phyloP scores from a whole-genome alignment of 2,329 filamentous ascomycete genomes.

The Nakataea oryzae region DNA sequence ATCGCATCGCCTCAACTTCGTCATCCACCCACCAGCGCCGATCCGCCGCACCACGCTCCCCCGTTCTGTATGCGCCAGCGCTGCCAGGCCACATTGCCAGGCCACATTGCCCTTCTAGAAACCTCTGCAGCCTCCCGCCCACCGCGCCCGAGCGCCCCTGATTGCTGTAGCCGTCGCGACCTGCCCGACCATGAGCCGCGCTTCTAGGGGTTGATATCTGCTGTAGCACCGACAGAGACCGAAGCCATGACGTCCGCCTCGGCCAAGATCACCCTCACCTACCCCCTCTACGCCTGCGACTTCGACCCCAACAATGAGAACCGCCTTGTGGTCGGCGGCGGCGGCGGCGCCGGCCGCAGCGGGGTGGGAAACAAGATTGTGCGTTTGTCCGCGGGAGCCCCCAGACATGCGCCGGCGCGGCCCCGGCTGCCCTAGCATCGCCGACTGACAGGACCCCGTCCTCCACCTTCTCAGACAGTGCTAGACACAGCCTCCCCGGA shows the following conservation, averaged over 20 bases:
- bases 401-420: not conserved
- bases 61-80: not conserved
- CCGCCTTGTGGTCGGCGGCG: conserved; percentile 73
- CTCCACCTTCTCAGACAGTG: conserved; percentile 42
- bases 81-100: not conserved
- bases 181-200: not conserved
- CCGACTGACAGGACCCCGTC: not conserved
- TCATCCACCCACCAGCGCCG: not conserved
- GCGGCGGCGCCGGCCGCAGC: conserved; percentile 71
- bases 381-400: conserved; percentile 20
- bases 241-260: conserved; percentile 10
- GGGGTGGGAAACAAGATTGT: conserved; percentile 85
- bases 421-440: not conserved
- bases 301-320: conserved; percentile 74
- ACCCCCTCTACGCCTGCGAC: conserved; percentile 78
- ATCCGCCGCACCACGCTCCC: not conserved
- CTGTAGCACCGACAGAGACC: not conserved
- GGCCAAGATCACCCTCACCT: conserved; percentile 60
- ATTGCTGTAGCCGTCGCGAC: not conserved
- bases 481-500: conserved; percentile 59
- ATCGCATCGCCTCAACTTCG: not conserved
- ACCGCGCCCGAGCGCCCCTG: not conserved
- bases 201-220: not conserved
- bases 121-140: not conserved
- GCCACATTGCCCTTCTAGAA: not conserved